A percentile compares a stretch with the other conserved stretches of the same genome.
phyloP scores from a whole-genome alignment of 2,329 filamentous ascomycete genomes.

The Fusarium sp. region DNA sequence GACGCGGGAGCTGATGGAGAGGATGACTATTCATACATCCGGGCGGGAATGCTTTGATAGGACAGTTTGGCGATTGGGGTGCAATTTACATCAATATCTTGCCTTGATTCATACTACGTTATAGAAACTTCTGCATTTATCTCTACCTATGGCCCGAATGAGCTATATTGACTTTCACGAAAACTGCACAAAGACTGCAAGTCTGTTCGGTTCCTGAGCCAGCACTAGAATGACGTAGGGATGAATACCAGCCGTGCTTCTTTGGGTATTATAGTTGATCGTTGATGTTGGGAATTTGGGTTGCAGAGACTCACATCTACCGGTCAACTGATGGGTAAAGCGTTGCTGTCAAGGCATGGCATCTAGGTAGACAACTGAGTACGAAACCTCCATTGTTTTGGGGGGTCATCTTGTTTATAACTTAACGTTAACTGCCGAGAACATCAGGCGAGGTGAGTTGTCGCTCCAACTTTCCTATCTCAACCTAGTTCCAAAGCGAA shows the following conservation, averaged over 20 bases:
- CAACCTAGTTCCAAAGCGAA: conserved; percentile 27
- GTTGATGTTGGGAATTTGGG: not conserved
- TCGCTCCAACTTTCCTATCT: conserved; percentile 40
- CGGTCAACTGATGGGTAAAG: not conserved
- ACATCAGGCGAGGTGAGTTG: conserved; percentile 4
- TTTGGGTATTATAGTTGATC: not conserved
- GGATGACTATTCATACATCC: conserved; percentile 52
- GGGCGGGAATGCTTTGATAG: conserved; percentile 58
- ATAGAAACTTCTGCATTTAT: conserved; percentile 33
- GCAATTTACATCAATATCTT: conserved; percentile 56
- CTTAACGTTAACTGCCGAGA: not conserved
- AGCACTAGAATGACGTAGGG: not conserved
- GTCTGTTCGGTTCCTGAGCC: not conserved
- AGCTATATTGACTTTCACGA: not conserved
- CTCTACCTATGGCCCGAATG: not conserved
- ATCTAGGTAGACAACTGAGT: not conserved
- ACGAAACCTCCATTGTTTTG: not conserved
- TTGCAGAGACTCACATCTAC: not conserved
- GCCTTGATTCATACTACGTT: conserved; percentile 39
- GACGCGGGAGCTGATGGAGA: conserved; percentile 36
- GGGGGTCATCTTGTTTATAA: not conserved
- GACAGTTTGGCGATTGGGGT: conserved; percentile 64
- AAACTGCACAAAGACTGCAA: not conserved
- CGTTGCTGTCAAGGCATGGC: not conserved
- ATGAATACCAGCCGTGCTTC: not conserved